Evolutionary conservation across 108 stramenopile species (phyloP).

Genomic region (Cyclotella baltica): DNA sequence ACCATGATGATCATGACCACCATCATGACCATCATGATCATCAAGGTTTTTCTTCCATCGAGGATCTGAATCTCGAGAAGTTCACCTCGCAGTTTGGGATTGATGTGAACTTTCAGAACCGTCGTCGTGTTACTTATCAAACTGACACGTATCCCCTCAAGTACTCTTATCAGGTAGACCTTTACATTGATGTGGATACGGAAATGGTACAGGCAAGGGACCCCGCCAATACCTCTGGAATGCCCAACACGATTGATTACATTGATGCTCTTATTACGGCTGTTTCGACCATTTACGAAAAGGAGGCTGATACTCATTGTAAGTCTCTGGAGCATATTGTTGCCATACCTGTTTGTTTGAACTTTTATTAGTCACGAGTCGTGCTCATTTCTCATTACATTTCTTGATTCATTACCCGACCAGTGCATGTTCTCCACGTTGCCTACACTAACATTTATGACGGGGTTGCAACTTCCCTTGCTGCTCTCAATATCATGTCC

Average conservation of each 20-base stretch:
- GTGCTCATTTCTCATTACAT: no score
- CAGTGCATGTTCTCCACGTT: constrained; percentile 21
- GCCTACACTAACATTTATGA: constrained; percentile 6
- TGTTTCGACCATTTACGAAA: constrained; percentile 14
- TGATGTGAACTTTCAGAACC: no score
- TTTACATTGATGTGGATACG: no score
- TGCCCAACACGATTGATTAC: constrained; percentile 14
- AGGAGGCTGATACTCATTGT: constrained; percentile 32
- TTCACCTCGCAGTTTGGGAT: no score
- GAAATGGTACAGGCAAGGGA: neutral
- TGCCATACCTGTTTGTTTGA: neutral
- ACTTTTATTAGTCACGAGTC: neutral
- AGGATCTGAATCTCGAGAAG: no score
- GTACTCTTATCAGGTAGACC: constrained; percentile 19
- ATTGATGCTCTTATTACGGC: constrained; percentile 21
- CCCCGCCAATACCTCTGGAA: neutral
- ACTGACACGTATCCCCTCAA: neutral
- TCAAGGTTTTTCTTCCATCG: no score
- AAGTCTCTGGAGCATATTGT: neutral
- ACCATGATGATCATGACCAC: no score
- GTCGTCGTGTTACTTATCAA: no score
- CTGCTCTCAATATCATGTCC: constrained; percentile 14
- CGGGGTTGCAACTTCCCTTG: neutral
- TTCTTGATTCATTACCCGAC: neutral
- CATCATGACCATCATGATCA: no score